A percentile compares a stretch with the other conserved stretches of the same genome.
Conservation (phyloP, 176 grass and related monocot genomes). For the Ensete ventricosum region DNA sequence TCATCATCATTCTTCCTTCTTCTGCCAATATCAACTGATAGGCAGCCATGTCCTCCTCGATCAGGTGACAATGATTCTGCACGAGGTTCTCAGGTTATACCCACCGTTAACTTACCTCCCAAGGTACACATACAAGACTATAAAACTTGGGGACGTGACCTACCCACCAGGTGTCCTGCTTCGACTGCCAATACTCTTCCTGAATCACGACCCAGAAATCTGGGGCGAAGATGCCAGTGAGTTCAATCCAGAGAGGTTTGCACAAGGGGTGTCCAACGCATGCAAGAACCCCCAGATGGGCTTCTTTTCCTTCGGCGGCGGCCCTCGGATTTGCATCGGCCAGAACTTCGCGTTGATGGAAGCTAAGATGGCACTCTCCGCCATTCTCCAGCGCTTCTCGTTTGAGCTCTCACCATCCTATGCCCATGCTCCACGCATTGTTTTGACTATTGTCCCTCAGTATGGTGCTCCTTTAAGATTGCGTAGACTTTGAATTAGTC, state of each 20-base stretch:
- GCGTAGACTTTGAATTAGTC: constrained; percentile 23
- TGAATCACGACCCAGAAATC: constrained; percentile 47
- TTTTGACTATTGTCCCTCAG: constrained; percentile 41
- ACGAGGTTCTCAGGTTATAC: constrained; percentile 71
- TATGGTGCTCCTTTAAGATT: constrained; percentile 53
- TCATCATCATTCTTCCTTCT: neutral
- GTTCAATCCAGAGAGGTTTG: constrained; percentile 64
- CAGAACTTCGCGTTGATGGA: constrained; percentile 70
- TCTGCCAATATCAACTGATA: neutral
- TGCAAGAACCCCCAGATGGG: constrained; percentile 21
- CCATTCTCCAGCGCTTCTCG: constrained; percentile 54
- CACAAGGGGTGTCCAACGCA: constrained; percentile 56
- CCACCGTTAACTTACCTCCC: constrained; percentile 28
- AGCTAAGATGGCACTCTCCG: constrained; percentile 53
- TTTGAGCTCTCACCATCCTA: constrained; percentile 50
- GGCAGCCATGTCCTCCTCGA: too few species aligned
- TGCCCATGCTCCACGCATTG: constrained; percentile 38
- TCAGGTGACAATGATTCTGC: constrained; percentile 58
- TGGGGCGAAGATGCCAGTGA: constrained; percentile 50
- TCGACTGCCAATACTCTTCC: constrained; percentile 34
- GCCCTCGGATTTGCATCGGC: constrained; percentile 55
- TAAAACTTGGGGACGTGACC: constrained; percentile 36
- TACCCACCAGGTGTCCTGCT: constrained; percentile 48
- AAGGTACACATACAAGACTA: constrained; percentile 32
- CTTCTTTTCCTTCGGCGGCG: constrained; percentile 68